These are phyloP conservation scores for Pyricularia sp. DNA, from an alignment of 2,329 filamentous ascomycete species.

Conservation along the genomic window DNA sequence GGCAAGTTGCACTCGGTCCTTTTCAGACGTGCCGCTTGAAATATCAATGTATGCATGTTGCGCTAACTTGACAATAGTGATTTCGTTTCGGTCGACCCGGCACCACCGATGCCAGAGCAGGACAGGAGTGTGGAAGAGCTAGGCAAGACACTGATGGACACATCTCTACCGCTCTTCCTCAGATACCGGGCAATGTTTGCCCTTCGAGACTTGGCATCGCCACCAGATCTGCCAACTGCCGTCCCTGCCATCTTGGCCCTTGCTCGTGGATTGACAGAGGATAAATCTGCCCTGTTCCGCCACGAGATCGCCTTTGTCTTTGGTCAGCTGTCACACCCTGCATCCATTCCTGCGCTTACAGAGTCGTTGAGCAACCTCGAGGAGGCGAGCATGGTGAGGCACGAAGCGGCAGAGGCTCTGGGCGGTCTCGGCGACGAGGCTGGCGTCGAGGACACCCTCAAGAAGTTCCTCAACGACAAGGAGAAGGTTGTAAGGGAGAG, in stretches of 20 bases:
- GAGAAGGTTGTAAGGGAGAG: constrained; percentile 92
- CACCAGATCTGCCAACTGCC: constrained; percentile 79
- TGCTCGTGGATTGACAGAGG: constrained; percentile 62
- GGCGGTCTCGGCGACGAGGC: constrained; percentile 88
- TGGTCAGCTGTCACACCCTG: constrained; percentile 87
- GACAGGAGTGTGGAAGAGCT: constrained; percentile 59
- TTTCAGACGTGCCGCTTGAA: constrained; percentile 4
- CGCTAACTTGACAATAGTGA: constrained; percentile 43
- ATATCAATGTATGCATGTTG: constrained; percentile 14
- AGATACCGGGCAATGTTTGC: constrained; percentile 98
- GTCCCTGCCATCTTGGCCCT: constrained; percentile 77
- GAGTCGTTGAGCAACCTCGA: constrained; percentile 62
- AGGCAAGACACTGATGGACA: constrained; percentile 66
- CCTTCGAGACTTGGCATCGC: constrained; percentile 85
- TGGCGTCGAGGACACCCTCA: constrained; percentile 77
- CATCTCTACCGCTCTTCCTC: constrained; percentile 67
- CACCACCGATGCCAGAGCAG: constrained; percentile 70
- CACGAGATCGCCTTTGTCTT: constrained; percentile 99
- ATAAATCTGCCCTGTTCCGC: constrained; percentile 83
- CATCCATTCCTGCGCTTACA: constrained; percentile 84
- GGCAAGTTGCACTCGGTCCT: constrained; percentile 36
- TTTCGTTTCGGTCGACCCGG: constrained; percentile 91
- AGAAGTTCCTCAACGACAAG: constrained; percentile 73
- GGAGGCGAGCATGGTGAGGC: constrained; percentile 91
- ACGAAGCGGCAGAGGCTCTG: constrained; percentile 92